phyloP scores from a whole-genome alignment of 371 early-diverging fungal species.

The Rhizopus microsporus region DNA sequence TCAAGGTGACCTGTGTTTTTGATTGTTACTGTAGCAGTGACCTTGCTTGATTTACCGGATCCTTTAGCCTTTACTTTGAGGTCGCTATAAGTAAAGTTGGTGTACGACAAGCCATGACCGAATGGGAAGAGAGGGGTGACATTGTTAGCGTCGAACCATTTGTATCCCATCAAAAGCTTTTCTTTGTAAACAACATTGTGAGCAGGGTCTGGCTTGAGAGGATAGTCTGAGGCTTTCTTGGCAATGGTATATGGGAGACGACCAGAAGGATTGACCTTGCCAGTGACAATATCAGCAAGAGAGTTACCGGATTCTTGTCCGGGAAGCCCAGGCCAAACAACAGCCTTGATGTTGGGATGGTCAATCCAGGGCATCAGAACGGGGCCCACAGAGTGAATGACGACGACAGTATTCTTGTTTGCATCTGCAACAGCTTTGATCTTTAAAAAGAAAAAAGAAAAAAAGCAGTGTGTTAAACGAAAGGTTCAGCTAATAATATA shows the following conservation, averaged over 20 bases:
- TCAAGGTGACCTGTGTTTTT: constrained; percentile 48
- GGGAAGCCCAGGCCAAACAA: constrained; percentile 50
- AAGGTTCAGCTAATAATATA: background rate
- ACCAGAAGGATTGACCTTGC: constrained; percentile 57
- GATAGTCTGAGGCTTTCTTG: constrained; percentile 34
- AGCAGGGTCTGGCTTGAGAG: background rate
- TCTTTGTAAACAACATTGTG: constrained; percentile 45
- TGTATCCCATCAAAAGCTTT: constrained; percentile 55
- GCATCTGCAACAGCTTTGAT: constrained; percentile 52
- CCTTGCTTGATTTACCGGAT: background rate
- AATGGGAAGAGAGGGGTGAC: constrained; percentile 56
- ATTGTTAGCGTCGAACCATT: constrained; percentile 43
- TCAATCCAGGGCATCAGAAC: constrained; percentile 56
- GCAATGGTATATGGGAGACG: constrained; percentile 61
- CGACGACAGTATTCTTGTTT: constrained; percentile 55
- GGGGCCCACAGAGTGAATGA: constrained; percentile 56
- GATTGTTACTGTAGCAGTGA: constrained; percentile 36
- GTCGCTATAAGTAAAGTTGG: constrained; percentile 47
- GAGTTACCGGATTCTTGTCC: constrained; percentile 62
- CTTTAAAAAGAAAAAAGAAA: constrained; percentile 11
- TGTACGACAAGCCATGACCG: constrained; percentile 64
- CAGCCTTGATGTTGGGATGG: constrained; percentile 54
- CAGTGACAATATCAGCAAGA: constrained; percentile 59
- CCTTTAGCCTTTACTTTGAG: constrained; percentile 7
- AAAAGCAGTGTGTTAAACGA: background rate